Percentiles rank a stretch among this genome's conserved stretches.
phyloP scores from a whole-genome alignment of 2,329 filamentous ascomycete species.

The Tolypocladium tundrense region DNA sequence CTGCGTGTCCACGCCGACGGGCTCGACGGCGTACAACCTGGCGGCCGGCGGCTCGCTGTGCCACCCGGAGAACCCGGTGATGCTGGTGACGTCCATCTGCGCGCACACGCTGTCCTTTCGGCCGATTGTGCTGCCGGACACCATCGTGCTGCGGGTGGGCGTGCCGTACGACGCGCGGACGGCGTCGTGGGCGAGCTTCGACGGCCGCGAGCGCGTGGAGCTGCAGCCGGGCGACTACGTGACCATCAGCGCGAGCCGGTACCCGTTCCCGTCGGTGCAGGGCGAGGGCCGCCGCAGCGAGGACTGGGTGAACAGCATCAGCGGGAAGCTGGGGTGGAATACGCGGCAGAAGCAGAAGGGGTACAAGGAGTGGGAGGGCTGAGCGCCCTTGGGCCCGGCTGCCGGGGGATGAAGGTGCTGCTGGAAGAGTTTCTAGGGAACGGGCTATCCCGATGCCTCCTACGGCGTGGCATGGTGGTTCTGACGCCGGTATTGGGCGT shows the following conservation, averaged over 20 bases:
- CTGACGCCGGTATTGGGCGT: neutral
- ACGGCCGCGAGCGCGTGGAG: constrained; percentile 82
- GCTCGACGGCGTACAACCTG: constrained; percentile 90
- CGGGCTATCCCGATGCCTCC: neutral
- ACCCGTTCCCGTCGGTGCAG: constrained; percentile 70
- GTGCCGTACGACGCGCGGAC: constrained; percentile 91
- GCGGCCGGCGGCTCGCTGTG: constrained; percentile 91
- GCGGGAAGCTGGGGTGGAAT: constrained; percentile 72
- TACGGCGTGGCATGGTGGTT: neutral
- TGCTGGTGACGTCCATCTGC: constrained; percentile 88
- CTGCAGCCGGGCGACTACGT: constrained; percentile 72
- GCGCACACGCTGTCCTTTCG: constrained; percentile 91
- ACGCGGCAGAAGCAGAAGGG: constrained; percentile 67
- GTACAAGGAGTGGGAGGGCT: constrained; percentile 36
- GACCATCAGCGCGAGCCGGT: constrained; percentile 70
- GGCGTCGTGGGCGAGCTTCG: constrained; percentile 94
- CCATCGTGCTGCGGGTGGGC: constrained; percentile 82
- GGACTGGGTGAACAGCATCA: constrained; percentile 77
- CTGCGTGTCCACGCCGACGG: constrained; percentile 88
- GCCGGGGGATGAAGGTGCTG: neutral
- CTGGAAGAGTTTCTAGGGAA: neutral
- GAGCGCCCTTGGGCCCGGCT: no score
- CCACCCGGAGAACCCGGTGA: constrained; percentile 93
- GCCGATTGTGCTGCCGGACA: constrained; percentile 93
- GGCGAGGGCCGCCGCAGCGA: constrained; percentile 58